Evolutionary conservation across 1,284 basidiomycete species (phyloP), one percentile per base, ranked within the genome.

Genomic region (Boletellus sp.): DNA sequence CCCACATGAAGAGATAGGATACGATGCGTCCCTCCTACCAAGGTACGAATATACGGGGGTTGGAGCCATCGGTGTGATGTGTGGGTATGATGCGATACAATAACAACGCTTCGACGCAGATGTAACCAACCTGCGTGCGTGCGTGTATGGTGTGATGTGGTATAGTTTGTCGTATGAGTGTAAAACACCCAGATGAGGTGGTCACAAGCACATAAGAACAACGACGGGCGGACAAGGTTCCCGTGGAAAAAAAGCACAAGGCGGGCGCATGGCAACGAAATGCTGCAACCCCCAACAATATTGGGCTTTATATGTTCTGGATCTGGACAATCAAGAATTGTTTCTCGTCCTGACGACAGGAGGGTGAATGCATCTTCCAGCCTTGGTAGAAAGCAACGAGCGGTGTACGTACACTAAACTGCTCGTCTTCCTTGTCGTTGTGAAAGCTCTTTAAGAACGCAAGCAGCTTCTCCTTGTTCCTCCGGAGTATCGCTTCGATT

Each of bases 401-500:
- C 4, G 13, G 5, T 18, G 22, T 33, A 70, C 82, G 60, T 61
- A 85, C 85, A 60, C 85, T 94, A 72, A 96, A 97, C 74, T 97
- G 94, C 65, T 97, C 93, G 67, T 97, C 93, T 91, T 98, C 95
- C 71, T 97, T 97, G 69, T 99, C 96, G 66, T 97, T 98, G 69
- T 98, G 96, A 78, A 99, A 99, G 54, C 84, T 84, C 68, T 86
- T 86, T 53, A 99, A 74, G 75, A 98, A 99, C 6, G 78, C 75
- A 38, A 99, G 77, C 13, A 99, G 75, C 64, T 97, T 95, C 18
- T 97, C 93, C 75, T 93, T 93, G 73, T 99, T 99, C 58, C 96
- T 75, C 52, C 90, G 77, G 13, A 99, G 77, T 56, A 99, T 99
- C 30, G 73, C 75, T 64, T 96, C 94, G 56, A 99, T 97, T 64